phyloP scores from a whole-genome alignment of 768 basidiomycete species.

The Pluteus cervinus region DNA sequence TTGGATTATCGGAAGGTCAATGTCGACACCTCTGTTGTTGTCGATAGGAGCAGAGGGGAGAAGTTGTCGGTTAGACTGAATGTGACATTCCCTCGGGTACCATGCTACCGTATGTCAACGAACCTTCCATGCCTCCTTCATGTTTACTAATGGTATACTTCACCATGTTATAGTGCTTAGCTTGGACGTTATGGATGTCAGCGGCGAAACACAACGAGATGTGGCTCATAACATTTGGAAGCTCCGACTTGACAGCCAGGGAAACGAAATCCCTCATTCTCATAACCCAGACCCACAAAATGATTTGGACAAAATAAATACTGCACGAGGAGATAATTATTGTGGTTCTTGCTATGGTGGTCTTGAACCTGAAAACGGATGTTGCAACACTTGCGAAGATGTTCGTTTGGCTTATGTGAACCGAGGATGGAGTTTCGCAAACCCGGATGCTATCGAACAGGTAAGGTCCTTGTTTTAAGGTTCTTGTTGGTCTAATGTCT shows the following conservation, averaged over 20 bases:
- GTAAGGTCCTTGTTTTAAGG: constrained; percentile 32
- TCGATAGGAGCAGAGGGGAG: constrained; percentile 93
- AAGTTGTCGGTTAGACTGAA: constrained; percentile 89
- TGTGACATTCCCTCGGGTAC: constrained; percentile 92
- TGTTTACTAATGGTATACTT: constrained; percentile 6
- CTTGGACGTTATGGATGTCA: constrained; percentile 97
- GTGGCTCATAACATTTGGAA: constrained; percentile 87
- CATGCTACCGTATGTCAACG: constrained; percentile 82
- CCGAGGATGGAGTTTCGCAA: constrained; percentile 92
- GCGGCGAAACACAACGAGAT: constrained; percentile 90
- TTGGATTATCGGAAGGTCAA: constrained; percentile 87
- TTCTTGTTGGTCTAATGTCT: background rate
- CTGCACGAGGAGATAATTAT: constrained; percentile 54
- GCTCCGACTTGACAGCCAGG: constrained; percentile 60
- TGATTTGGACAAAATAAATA: constrained; percentile 77
- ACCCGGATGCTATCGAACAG: constrained; percentile 91
- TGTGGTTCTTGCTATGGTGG: constrained; percentile 98
- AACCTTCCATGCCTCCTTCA: background rate
- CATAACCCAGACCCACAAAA: constrained; percentile 66
- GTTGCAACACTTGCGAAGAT: constrained; percentile 95
- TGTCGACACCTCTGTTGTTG: constrained; percentile 87
- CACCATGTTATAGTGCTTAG: constrained; percentile 85
- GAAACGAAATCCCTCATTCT: constrained; percentile 51
- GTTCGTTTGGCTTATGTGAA: constrained; percentile 86
- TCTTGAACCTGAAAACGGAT: constrained; percentile 64